Percentiles rank a stretch among this genome's conserved stretches.
Conservation (phyloP, 371 early-diverging fungal genomes). For the Choanephora cucurbitarum region DNA sequence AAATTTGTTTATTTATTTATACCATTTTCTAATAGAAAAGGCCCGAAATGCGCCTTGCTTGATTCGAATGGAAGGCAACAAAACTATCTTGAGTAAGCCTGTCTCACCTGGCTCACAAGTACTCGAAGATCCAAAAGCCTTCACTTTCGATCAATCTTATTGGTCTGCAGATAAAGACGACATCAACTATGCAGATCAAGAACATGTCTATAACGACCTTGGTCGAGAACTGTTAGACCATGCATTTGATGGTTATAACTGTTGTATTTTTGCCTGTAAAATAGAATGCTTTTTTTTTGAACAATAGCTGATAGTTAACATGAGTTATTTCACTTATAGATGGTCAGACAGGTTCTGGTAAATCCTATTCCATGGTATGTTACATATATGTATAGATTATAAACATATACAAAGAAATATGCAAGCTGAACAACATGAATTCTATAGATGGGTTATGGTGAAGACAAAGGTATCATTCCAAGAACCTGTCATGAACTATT, state of each 20-base stretch:
- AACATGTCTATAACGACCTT: slow-evolving; percentile 68
- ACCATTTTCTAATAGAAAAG: slow-evolving; percentile 40
- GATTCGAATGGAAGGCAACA: slow-evolving; percentile 65
- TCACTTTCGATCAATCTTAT: slow-evolving; percentile 80
- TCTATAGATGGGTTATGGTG: slow-evolving; percentile 56
- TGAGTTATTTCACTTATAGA: too few species aligned
- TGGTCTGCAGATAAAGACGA: slow-evolving; percentile 70
- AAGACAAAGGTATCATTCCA: slow-evolving; percentile 80
- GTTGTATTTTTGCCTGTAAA: slow-evolving; percentile 80
- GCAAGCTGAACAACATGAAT: background rate
- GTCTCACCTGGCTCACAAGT: slow-evolving; percentile 21
- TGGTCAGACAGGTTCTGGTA: slow-evolving; percentile 83
- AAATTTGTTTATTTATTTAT: background rate
- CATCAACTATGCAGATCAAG: slow-evolving; percentile 69
- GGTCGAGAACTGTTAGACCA: slow-evolving; percentile 78
- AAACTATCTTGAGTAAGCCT: slow-evolving; percentile 62
- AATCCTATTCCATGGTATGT: slow-evolving; percentile 70
- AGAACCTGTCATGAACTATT: slow-evolving; percentile 76
- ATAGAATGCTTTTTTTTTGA: too few species aligned
- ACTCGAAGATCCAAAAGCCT: slow-evolving; percentile 50
- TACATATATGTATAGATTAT: background rate
- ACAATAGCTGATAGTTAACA: too few species aligned
- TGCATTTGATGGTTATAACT: slow-evolving; percentile 81
- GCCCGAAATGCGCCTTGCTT: slow-evolving; percentile 57
- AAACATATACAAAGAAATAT: background rate